A percentile compares a stretch with the other conserved stretches of the same genome.
These are phyloP conservation scores for Globisporangium canariense DNA, from an alignment of 352 stramenopile species.

Conservation along the genomic window DNA sequence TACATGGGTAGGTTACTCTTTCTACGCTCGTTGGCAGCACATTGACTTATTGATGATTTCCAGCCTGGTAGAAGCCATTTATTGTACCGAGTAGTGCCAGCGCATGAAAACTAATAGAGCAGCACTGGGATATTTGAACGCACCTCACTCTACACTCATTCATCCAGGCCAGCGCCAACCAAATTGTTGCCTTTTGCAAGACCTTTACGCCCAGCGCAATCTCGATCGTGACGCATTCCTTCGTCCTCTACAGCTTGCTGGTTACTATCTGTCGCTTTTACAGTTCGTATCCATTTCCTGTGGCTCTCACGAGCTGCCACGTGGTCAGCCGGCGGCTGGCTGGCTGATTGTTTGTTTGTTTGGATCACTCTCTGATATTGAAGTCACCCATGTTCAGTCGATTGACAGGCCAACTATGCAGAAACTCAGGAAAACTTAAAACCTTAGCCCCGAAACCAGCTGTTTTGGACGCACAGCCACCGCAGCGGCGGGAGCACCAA, in stretches of 20 bases:
- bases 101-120: neutral
- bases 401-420: neutral
- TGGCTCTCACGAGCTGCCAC: conserved; percentile 1
- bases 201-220: neutral
- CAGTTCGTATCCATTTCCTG: conserved; percentile 2
- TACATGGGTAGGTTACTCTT: neutral
- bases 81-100: too few relatives aligned
- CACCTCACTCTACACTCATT: neutral
- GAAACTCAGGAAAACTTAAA: neutral
- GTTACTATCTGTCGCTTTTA: neutral
- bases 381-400: neutral
- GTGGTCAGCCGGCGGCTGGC: neutral
- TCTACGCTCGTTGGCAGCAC: neutral
- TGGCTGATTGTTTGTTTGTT: too few relatives aligned
- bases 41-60: too few relatives aligned
- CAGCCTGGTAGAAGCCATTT: too few relatives aligned
- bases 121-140: neutral
- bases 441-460: neutral
- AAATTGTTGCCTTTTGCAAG: neutral
- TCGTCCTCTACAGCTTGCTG: neutral
- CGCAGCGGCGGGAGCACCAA: conserved; percentile 42
- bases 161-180: neutral
- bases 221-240: neutral
- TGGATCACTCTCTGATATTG: too few relatives aligned
- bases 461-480: neutral